Percentiles rank a stretch among this genome's conserved stretches.
Conservation (phyloP, 352 stramenopile species). For the Phytophthora ohioensis region DNA sequence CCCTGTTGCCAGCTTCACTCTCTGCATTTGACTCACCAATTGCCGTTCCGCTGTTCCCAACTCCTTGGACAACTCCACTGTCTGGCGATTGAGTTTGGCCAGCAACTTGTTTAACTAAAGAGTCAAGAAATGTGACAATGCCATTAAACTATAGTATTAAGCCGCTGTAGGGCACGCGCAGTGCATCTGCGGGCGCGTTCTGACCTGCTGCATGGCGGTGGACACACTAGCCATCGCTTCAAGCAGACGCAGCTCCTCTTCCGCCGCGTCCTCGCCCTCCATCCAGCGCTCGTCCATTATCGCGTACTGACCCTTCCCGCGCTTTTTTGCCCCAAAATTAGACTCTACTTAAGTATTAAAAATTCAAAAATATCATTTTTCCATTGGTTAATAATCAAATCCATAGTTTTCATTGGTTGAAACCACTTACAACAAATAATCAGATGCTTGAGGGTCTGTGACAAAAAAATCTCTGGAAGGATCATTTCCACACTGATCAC, state of each 20-base stretch:
- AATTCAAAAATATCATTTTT: not conserved
- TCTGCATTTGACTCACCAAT: slow-evolving; percentile 39
- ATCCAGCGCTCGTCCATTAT: slow-evolving; percentile 42
- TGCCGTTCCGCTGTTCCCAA: slow-evolving; percentile 57
- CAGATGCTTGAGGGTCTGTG: slow-evolving; percentile 29
- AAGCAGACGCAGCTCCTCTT: slow-evolving; percentile 61
- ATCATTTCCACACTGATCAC: slow-evolving; percentile 10
- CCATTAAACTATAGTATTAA: not conserved
- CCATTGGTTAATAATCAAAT: slow-evolving; percentile 14
- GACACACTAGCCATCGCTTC: slow-evolving; percentile 52
- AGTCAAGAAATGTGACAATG: slow-evolving; percentile 8
- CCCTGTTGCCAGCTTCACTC: too few relatives aligned
- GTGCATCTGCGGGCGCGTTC: not conserved
- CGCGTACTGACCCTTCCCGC: slow-evolving; percentile 2
- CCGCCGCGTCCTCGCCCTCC: slow-evolving; percentile 42
- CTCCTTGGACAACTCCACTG: slow-evolving; percentile 56
- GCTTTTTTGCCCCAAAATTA: too few relatives aligned
- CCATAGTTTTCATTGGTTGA: slow-evolving; percentile 6
- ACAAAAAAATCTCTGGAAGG: slow-evolving; percentile 19
- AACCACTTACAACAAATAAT: slow-evolving; percentile 19
- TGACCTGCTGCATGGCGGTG: slow-evolving; percentile 53
- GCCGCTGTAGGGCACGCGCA: too few relatives aligned
- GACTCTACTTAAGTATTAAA: too few relatives aligned
- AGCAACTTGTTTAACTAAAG: slow-evolving; percentile 62
- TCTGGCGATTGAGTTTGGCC: slow-evolving; percentile 55